A percentile compares a stretch with the other conserved stretches of the same genome.
These are phyloP conservation scores for Fistulinella cinereoalba DNA, from an alignment of 1,284 basidiomycete genomes.

Conservation along the genomic window DNA sequence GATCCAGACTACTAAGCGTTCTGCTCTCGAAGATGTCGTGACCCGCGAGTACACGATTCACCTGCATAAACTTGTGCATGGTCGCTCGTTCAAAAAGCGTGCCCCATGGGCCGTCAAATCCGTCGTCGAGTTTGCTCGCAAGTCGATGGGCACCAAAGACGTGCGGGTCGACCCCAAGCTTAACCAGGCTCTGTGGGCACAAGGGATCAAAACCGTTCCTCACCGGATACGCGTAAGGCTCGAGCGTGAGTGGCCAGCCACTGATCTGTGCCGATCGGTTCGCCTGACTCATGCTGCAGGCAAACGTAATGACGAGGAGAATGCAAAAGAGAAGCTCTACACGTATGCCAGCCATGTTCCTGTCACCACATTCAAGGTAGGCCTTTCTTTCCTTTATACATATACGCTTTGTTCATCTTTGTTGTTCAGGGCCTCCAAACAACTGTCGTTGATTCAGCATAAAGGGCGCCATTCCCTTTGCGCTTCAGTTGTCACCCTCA, in stretches of 20 bases:
- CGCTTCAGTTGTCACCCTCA: constrained; percentile 16
- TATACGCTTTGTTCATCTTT: constrained; percentile 4
- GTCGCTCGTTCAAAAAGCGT: constrained; percentile 90
- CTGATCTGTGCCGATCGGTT: not conserved
- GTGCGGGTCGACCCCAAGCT: constrained; percentile 90
- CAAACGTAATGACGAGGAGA: constrained; percentile 74
- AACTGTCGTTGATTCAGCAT: constrained; percentile 74
- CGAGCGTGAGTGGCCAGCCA: constrained; percentile 79
- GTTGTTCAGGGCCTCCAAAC: constrained; percentile 74
- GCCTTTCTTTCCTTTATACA: constrained; percentile 22
- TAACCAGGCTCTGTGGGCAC: constrained; percentile 91
- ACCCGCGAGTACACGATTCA: constrained; percentile 97
- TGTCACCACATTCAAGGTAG: constrained; percentile 82
- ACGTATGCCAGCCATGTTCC: constrained; percentile 85
- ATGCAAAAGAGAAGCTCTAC: constrained; percentile 95
- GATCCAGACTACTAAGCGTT: constrained; percentile 79
- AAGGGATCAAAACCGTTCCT: constrained; percentile 87
- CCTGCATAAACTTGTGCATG: constrained; percentile 90
- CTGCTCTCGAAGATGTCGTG: constrained; percentile 93
- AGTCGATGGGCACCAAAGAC: constrained; percentile 92
- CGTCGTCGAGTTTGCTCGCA: constrained; percentile 84
- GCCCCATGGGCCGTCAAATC: constrained; percentile 94
- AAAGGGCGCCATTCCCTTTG: constrained; percentile 21
- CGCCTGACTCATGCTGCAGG: constrained; percentile 12
- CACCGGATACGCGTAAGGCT: constrained; percentile 88